Base-by-base conservation (phyloP, 78 protist genomes). In the Tieghemostelium lacteum region DNA sequence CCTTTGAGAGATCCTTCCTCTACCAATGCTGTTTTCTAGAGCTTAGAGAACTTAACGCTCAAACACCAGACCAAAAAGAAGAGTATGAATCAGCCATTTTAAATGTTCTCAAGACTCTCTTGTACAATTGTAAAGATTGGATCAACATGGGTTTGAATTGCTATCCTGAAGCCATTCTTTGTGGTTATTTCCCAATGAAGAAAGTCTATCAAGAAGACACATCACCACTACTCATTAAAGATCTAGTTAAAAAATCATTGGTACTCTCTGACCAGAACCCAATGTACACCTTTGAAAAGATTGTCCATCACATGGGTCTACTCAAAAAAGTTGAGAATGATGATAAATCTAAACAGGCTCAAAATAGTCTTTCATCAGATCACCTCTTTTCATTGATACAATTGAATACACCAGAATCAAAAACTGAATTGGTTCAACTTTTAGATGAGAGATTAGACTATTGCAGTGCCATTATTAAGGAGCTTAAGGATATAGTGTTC, bases 251-350 rank as follows among this genome's bases (percentile, higher is more conserved):
- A 26, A 66, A 71, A 28, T 55, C 77, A 17, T 31, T 69, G 26
- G 75, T 77, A 39, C 45, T 70, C n/a, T n/a, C n/a, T n/a, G 49
- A 70, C 49, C 31, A 49, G 4, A 70, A 70, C n/a, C 76, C 76
- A 40, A 37, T 49, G 16, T 70, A 70, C 19, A 70, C 76, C 3
- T 50, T 70, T 16, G 29, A 70, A 28, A 70, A 70, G n/a, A 50
- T 70, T 49, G 40, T 50, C 5, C 24, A 49, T 14, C 40, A 70
- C 19, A 6, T 50, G 40, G 29, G 3, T 67, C 24, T 29, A 24
- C 12, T 50, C 37, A 28, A 19, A 1, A 22, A 66, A 16, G 57
- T 0, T 14, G 24, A 8, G 24, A 49, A 49, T 49, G 12, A 49
- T 49, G 12, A 49, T 49, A 12, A 49, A 49, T 16, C 8, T 49